Percentiles rank a stretch among this genome's conserved stretches.
Conservation (phyloP, 495 filamentous ascomycete species). For the Xylaria bambusicola region DNA sequence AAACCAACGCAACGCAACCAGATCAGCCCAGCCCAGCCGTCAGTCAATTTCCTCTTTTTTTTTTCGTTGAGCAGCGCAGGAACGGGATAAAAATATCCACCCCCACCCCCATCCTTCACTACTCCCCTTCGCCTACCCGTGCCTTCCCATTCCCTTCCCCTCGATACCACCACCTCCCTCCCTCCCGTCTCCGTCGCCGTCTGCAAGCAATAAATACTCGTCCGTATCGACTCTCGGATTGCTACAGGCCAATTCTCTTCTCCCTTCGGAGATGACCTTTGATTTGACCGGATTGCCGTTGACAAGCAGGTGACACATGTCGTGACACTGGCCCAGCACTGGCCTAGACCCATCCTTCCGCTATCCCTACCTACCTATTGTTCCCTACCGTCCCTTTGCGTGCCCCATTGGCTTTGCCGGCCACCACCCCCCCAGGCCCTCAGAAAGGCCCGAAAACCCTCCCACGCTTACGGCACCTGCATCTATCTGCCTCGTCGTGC, state of each 20-base stretch:
- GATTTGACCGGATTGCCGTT: slow-evolving; percentile 12
- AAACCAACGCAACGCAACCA: not conserved
- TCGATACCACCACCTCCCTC: not conserved
- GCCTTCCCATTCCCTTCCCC: slow-evolving; percentile 4
- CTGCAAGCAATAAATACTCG: not conserved
- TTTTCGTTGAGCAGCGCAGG: not conserved
- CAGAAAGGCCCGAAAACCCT: slow-evolving; percentile 14
- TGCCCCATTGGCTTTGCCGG: slow-evolving; percentile 14
- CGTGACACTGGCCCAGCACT: slow-evolving; percentile 7
- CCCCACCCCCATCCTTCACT: too few species aligned
- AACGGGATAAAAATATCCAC: too few species aligned
- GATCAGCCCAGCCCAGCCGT: too few species aligned
- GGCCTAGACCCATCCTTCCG: not conserved
- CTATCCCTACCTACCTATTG: too few species aligned
- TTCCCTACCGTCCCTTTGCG: too few species aligned
- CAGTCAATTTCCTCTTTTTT: not conserved
- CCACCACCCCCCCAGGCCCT: slow-evolving; percentile 2
- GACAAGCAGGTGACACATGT: slow-evolving; percentile 18
- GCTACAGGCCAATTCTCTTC: not conserved
- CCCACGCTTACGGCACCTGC: slow-evolving; percentile 12
- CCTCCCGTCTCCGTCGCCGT: not conserved
- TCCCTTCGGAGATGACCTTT: not conserved
- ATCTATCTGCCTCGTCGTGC: slow-evolving; percentile 4
- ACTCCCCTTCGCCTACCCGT: not conserved
- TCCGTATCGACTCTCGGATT: not conserved